Percentiles rank a stretch among this genome's conserved stretches.
These are phyloP conservation scores for Citrus cavaleriei DNA, from an alignment of 345 rosid genomes.

Conservation along the genomic window DNA sequence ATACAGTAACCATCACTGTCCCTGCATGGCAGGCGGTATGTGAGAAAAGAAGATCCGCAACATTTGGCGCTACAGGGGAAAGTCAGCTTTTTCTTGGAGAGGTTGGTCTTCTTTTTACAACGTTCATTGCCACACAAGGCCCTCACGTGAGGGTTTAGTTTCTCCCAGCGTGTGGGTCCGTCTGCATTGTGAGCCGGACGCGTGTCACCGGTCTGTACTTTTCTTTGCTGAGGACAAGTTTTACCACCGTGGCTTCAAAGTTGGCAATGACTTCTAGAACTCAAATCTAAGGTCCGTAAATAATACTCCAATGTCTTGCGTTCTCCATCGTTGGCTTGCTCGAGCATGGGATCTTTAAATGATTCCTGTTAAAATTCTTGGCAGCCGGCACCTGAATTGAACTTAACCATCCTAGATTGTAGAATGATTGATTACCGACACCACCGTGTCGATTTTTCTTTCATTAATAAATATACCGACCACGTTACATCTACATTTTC, in stretches of 20 bases:
- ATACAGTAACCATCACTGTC: background rate
- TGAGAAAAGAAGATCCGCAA: conserved; percentile 43
- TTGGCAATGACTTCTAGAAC: no score
- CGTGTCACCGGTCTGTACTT: conserved; percentile 2
- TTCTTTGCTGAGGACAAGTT: background rate
- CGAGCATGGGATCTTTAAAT: background rate
- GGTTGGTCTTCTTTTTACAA: conserved; percentile 2
- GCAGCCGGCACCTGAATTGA: background rate
- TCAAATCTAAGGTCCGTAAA: no score
- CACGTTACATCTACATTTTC: background rate
- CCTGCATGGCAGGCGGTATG: background rate
- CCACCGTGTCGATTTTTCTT: background rate
- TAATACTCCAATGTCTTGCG: no score
- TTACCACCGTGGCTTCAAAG: background rate
- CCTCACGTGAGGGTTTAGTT: conserved; percentile 1
- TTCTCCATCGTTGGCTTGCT: background rate
- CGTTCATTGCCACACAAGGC: no score
- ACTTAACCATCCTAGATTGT: background rate
- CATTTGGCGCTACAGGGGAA: conserved; percentile 31
- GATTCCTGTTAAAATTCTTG: background rate
- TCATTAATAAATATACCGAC: background rate
- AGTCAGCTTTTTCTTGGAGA: conserved; percentile 10
- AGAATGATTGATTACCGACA: background rate
- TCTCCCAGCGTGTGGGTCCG: conserved; percentile 16
- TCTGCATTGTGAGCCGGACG: conserved; percentile 21